phyloP scores from a whole-genome alignment of 2,329 filamentous ascomycete species.

The Diaporthe sp. region DNA sequence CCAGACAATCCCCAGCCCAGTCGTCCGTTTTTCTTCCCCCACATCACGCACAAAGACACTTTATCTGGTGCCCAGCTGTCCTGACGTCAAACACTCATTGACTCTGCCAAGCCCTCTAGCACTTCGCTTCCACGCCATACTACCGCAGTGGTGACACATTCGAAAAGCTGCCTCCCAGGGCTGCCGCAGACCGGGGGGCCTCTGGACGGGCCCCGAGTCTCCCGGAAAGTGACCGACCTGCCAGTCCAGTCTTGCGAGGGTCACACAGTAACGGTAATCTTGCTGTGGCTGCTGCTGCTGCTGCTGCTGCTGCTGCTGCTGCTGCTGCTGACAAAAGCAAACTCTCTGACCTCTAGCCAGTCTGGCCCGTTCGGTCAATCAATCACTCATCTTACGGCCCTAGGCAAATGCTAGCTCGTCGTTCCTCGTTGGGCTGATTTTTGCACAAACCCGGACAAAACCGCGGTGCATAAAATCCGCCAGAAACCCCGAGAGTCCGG shows the following conservation, averaged over 20 bases:
- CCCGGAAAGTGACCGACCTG: conserved; percentile 30
- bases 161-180: not conserved
- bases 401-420: not conserved
- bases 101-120: conserved; percentile 33
- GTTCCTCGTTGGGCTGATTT: not conserved
- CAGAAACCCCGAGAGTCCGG: conserved; percentile 30
- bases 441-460: not conserved
- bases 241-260: not conserved
- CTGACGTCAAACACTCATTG: conserved; percentile 32
- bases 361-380: not conserved
- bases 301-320: not conserved
- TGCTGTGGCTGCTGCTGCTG: not conserved
- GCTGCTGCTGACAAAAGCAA: conserved; percentile 20
- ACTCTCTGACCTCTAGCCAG: not conserved
- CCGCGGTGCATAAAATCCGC: not conserved
- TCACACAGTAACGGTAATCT: not conserved
- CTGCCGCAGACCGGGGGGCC: not conserved
- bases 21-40: not conserved
- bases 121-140: conserved; percentile 24
- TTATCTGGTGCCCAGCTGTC: not conserved
- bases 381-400: not conserved
- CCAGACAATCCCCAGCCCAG: not conserved
- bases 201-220: conserved; percentile 21
- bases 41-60: conserved; percentile 9
- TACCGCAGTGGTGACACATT: conserved; percentile 28